phyloP scores from a whole-genome alignment of 116 monocot species.

The Posidonia oceanica region DNA sequence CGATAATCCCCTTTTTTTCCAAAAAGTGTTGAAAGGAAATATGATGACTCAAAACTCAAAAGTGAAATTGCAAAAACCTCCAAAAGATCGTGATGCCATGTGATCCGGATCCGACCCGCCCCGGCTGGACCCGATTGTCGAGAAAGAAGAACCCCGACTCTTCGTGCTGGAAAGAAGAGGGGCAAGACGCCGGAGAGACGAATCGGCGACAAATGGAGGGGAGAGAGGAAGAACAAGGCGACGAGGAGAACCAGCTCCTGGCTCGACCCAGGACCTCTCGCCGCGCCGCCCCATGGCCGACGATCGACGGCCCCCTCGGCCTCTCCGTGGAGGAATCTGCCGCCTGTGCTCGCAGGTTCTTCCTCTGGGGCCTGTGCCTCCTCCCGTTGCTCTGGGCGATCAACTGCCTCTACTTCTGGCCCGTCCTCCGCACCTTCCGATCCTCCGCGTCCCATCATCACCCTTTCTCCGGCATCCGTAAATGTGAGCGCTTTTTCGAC shows the following conservation, averaged over 20 bases:
- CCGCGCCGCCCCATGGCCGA: constrained; percentile 38
- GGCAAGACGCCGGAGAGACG: no score
- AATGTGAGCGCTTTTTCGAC: constrained; percentile 6
- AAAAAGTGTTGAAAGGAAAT: no score
- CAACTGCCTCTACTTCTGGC: constrained; percentile 96
- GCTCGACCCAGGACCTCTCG: background rate
- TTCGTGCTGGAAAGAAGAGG: no score
- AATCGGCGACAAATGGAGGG: background rate
- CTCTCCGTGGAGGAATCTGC: constrained; percentile 45
- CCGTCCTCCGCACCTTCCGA: constrained; percentile 32
- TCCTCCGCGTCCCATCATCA: background rate
- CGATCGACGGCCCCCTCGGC: constrained; percentile 81
- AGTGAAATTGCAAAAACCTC: no score
- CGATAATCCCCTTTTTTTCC: no score
- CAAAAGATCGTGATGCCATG: no score
- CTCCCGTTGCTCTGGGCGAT: constrained; percentile 90
- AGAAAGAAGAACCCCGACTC: no score
- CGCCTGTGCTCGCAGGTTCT: constrained; percentile 56
- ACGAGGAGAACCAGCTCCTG: constrained; percentile 7
- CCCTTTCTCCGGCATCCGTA: constrained; percentile 7
- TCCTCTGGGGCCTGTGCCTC: constrained; percentile 56
- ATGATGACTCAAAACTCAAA: no score
- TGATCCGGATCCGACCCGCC: no score
- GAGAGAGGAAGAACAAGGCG: background rate
- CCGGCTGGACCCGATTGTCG: no score